Evolutionary conservation across 2,329 filamentous ascomycete genomes (phyloP), one percentile per base, ranked within the genome.

Genomic region (Claviceps arundinis): DNA sequence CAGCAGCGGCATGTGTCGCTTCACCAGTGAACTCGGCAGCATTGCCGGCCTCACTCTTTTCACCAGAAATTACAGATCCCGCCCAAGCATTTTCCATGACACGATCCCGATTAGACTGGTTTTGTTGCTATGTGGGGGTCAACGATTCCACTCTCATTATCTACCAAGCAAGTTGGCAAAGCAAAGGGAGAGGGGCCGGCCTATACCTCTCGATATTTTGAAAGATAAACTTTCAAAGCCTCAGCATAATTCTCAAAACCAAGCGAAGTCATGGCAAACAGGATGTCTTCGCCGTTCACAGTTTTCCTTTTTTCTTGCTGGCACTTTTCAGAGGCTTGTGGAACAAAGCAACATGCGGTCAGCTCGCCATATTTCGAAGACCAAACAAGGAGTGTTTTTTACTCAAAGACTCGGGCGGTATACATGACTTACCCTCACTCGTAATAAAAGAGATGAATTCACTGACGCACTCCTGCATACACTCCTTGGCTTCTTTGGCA

Each of bases 401-500:
- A 37, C 26, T 37, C 34, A 38, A 48, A 5, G n/a, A 47, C 16
- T 26, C 11, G 22, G 37, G 19, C 24, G 24, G 17, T 4, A 17
- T 40, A 17, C 37, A 49, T 22, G 13, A 73, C 85, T 65, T 69
- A 95, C 93, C 93, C 78, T 98, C 93, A 69, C 91, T 97, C 38
- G 93, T 98, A 66, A 98, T 97, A 76, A 98, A 98, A 6, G 89
- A 95, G 74, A 98, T 98, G 70, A 98, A 98, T 73, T 98, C 93
- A 82, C 90, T 96, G 54, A 98, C 93, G 66, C 93, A 98, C 70
- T 98, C 93, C 70, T 98, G 93, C 93, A 98, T 97, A 72, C 93
- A 98, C 68, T 98, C 93, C 70, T 98, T 98, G 52, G 93, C 93
- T 68, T 98, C 93, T 68, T 98, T 98, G 55, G 90, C 90, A 56